Percentiles rank a stretch among this genome's conserved stretches.
These are phyloP conservation scores for Pleurotus pulmonarius DNA, from an alignment of 768 basidiomycete species.

Conservation along the genomic window DNA sequence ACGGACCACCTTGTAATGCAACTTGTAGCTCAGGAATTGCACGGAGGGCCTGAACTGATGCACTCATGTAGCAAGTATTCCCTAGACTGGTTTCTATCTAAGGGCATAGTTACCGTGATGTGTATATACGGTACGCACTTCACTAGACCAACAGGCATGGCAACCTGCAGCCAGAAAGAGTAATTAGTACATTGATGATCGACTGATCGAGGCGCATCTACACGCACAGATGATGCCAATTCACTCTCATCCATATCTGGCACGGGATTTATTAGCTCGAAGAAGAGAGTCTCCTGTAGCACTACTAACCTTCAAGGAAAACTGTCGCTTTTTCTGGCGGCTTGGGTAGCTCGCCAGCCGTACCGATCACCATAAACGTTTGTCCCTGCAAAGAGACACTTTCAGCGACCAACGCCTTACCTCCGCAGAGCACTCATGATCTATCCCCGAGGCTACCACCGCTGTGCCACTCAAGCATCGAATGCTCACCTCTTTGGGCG, in stretches of 20 bases:
- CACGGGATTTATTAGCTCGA: neutral
- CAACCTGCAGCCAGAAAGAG: slow-evolving; percentile 43
- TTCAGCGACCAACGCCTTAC: slow-evolving; percentile 1
- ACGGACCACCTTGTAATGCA: slow-evolving; percentile 41
- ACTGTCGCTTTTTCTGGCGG: slow-evolving; percentile 75
- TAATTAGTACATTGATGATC: neutral
- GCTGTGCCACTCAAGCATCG: neutral
- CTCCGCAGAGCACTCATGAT: neutral
- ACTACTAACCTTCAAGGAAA: slow-evolving; percentile 75
- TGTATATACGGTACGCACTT: slow-evolving; percentile 44
- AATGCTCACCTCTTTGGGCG: slow-evolving; percentile 69
- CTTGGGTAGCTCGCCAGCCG: slow-evolving; percentile 88
- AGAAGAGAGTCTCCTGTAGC: neutral
- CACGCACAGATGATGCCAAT: slow-evolving; percentile 1
- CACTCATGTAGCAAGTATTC: slow-evolving; percentile 98
- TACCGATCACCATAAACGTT: slow-evolving; percentile 90
- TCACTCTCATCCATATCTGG: slow-evolving; percentile 5
- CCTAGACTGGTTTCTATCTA: slow-evolving; percentile 49
- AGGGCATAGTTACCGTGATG: neutral
- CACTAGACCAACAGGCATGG: slow-evolving; percentile 75
- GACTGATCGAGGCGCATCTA: slow-evolving; percentile 12
- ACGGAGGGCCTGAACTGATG: slow-evolving; percentile 90
- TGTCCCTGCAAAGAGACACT: slow-evolving; percentile 55
- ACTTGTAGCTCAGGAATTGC: slow-evolving; percentile 85
- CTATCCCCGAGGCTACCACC: neutral